Evolutionary conservation across 2,329 filamentous ascomycete species (phyloP), one percentile per base, ranked within the genome.

Genomic region (Arachnopeziza araneosa): DNA sequence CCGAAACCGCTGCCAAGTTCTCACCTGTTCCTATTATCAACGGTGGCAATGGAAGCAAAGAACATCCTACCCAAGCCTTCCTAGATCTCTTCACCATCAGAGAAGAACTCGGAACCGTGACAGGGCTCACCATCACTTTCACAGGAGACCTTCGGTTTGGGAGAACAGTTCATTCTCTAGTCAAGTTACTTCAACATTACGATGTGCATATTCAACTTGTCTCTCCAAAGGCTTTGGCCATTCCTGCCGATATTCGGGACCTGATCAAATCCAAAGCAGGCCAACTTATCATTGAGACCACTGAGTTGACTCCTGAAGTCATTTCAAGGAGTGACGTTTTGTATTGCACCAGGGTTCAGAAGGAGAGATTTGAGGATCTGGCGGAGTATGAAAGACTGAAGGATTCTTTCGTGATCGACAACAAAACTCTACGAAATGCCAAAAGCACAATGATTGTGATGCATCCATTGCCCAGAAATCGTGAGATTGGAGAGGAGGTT

Each of bases 81-180:
- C 81, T 99, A 23, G 95, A 99, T 71, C 87, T 99, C 60, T 99
- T 97, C 80, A 98, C 95, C 58, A 99, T 99, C 72, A 91, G 95
- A 67, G 95, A 99, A 77, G 95, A 99, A 76, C 83, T 98, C 9
- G 95, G 95, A 65, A 97, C 93, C 0, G 93, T 98, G 59, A 93
- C 93, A 72, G 93, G 93, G 56, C 81, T 99, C 65, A 98, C 91
- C 52, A 96, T 99, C 72, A 99, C 95, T 55, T 99, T 99, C 75
- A 83, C 91, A 52, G 95, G 95, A 69, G 95, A 99, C 72, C 86
- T 99, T 60, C 86, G 89, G 66, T 96, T 97, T 75, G 95, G 95
- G 53, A 89, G 95, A 60, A 91, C 95, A 0, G 93, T 99, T 14
- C 95, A 99, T 81, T 97, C 93, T 7, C 83, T 99, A 56, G 89